Evolutionary conservation across 176 grass and related monocot species (phyloP).

Genomic region (Typha latifolia): DNA sequence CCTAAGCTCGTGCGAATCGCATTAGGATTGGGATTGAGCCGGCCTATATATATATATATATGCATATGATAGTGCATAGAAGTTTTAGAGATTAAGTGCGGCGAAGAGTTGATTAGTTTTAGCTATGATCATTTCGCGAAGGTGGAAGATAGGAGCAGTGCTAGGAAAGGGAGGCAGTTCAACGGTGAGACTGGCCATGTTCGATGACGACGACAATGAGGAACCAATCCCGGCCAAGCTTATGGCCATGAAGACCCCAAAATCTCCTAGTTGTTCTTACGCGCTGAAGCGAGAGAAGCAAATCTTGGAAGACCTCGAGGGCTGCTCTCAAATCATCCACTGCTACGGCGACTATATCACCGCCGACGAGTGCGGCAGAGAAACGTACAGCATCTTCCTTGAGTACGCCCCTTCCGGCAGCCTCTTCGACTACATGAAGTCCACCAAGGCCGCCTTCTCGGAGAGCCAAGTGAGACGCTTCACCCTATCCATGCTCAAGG

Average conservation of each 20-base stretch:
- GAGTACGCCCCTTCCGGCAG: background rate
- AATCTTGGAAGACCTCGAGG: background rate
- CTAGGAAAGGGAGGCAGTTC: no score
- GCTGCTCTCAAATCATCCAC: background rate
- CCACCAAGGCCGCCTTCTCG: background rate
- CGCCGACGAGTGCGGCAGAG: background rate
- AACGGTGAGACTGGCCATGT: no score
- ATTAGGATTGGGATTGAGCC: no score
- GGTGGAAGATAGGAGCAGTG: no score
- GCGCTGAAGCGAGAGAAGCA: background rate
- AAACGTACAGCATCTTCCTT: background rate
- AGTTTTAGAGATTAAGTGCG: no score
- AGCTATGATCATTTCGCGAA: no score
- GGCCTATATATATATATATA: no score
- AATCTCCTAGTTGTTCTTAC: background rate
- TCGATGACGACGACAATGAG: no score
- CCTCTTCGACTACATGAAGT: background rate
- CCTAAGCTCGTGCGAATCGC: no score
- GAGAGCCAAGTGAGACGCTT: background rate
- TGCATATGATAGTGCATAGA: no score
- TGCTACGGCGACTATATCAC: background rate
- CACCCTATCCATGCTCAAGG: background rate
- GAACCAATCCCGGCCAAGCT: no score
- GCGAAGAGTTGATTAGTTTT: no score
- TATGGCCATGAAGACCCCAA: background rate